Conservation (phyloP, 2,329 filamentous ascomycete species). For the Xylariales sp. region DNA sequence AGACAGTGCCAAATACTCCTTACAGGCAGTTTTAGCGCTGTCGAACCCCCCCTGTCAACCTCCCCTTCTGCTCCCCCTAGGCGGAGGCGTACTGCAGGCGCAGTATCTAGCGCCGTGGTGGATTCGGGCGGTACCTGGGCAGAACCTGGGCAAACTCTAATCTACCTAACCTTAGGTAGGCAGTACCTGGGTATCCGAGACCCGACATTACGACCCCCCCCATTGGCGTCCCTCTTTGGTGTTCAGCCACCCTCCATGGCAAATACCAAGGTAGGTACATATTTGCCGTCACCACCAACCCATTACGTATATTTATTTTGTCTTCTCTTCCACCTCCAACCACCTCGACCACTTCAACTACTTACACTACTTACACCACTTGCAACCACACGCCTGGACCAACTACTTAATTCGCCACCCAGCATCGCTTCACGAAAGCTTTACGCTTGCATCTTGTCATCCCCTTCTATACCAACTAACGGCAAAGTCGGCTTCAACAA, state of each 20-base stretch:
- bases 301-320: not conserved
- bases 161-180: not conserved
- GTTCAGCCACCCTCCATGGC: constrained; percentile 34
- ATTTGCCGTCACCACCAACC: constrained; percentile 32
- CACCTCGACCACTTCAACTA: not conserved
- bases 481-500: not conserved
- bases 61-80: no score
- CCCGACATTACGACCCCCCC: constrained; percentile 5
- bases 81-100: constrained; percentile 22
- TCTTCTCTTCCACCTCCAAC: constrained; percentile 2
- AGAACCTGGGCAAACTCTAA: not conserved
- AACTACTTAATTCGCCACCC: not conserved
- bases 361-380: no score
- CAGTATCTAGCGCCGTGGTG: constrained; percentile 28
- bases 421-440: not conserved
- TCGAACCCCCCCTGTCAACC: not conserved
- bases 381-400: not conserved
- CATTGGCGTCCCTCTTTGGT: constrained; percentile 20
- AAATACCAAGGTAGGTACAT: constrained; percentile 20
- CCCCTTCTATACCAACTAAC: not conserved
- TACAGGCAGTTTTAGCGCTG: not conserved
- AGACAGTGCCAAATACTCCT: not conserved
- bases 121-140: constrained; percentile 4
- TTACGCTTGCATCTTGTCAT: not conserved
- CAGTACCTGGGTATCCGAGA: constrained; percentile 5